Conservation (phyloP, 352 stramenopile species). For the Phytopythium cucurbitacearum region DNA sequence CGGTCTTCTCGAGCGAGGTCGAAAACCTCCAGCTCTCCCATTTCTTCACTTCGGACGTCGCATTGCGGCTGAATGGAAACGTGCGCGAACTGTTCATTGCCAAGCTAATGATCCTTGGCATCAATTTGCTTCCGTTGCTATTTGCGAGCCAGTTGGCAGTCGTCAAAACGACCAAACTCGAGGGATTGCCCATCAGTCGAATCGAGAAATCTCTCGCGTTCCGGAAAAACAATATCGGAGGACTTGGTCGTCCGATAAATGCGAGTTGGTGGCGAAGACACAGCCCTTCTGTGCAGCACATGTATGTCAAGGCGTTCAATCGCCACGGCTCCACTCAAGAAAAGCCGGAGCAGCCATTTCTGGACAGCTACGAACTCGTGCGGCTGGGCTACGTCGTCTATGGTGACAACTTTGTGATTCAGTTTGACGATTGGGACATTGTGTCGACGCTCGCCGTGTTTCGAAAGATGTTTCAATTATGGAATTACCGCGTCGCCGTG, state of each 20-base stretch:
- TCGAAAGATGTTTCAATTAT: constrained; percentile 4
- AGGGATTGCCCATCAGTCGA: background rate
- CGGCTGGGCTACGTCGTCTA: constrained; percentile 15
- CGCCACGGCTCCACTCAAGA: background rate
- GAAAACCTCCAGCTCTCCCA: constrained; percentile 9
- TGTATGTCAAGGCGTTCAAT: background rate
- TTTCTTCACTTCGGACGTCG: constrained; percentile 16
- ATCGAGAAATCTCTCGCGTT: constrained; percentile 23
- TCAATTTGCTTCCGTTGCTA: constrained; percentile 25
- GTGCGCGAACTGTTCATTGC: constrained; percentile 10
- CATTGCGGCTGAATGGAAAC: constrained; percentile 28
- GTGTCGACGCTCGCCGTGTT: background rate
- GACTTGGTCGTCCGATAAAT: constrained; percentile 8
- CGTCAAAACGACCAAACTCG: background rate
- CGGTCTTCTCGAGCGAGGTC: constrained; percentile 23
- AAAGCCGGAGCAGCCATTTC: background rate
- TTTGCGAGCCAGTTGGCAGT: constrained; percentile 12
- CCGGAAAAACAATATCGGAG: constrained; percentile 18
- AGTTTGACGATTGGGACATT: constrained; percentile 13
- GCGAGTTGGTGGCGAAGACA: no score
- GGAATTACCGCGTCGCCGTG: constrained; percentile 7
- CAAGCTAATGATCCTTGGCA: constrained; percentile 22
- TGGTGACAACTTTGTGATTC: constrained; percentile 5
- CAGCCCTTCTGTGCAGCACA: background rate
- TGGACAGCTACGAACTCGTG: constrained; percentile 13